Conservation (phyloP, 305 asterid species). For the Euphrasia arctica region DNA sequence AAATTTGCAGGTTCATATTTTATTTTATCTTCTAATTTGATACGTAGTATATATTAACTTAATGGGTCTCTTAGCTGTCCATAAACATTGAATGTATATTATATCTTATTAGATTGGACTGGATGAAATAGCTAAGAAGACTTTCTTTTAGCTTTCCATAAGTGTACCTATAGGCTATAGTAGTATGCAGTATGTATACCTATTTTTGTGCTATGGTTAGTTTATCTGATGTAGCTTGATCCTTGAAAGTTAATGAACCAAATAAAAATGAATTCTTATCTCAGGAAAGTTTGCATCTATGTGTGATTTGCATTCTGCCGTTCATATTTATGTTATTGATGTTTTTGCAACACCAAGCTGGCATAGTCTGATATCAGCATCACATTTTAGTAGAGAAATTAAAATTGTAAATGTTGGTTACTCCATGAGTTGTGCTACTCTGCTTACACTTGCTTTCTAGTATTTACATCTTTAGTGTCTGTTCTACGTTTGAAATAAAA, state of each 20-base stretch:
- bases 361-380: background rate
- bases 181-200: background rate
- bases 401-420: background rate
- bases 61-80: conserved; percentile 9
- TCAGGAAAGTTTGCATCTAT: background rate
- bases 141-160: conserved; percentile 11
- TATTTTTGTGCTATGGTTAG: background rate
- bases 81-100: background rate
- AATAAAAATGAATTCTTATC: background rate
- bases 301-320: conserved; percentile 5
- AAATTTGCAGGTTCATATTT: conserved; percentile 45
- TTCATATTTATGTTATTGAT: background rate
- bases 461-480: background rate
- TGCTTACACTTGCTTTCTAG: background rate
- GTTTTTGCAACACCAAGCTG: conserved; percentile 5
- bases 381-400: background rate
- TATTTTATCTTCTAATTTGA: background rate
- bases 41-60: background rate
- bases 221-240: conserved; percentile 13
- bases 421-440: background rate
- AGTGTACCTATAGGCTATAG: background rate
- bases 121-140: conserved; percentile 10
- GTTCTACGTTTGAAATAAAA: background rate
- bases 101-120: conserved; percentile 1
- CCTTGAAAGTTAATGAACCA: background rate